Evolutionary conservation across 257 asterid species (phyloP), one percentile per base, ranked within the genome.

Genomic region (Ophiorrhiza pumila): DNA sequence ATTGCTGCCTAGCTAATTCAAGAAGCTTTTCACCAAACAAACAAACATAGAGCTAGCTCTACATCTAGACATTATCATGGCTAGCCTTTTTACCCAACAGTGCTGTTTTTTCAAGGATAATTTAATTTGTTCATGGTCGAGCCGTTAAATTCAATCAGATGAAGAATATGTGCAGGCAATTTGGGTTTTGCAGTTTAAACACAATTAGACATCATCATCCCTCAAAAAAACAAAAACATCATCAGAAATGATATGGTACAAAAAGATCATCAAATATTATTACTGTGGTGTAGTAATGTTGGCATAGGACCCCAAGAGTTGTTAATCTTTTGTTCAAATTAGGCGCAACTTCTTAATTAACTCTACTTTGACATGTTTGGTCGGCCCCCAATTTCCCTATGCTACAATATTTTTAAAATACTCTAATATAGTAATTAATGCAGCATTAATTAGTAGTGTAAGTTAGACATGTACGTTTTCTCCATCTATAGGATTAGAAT

Each of bases 401-500:
- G n/a, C n/a, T n/a, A n/a, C n/a, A n/a, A n/a, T n/a, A n/a, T n/a
- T n/a, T n/a, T n/a, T n/a, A n/a, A n/a, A n/a, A n/a, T n/a, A n/a
- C n/a, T n/a, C 17, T 37, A 63, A n/a, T 18, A 32, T 60, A 6
- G 15, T 15, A 58, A n/a, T 37, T 18, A 25, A 2, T 55, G 14
- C 4, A 49, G 55, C 6, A 13, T 13, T 20, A 37, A 7, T 22
- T 63, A 46, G 20, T 11, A 6, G 52, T n/a, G n/a, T 46, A 12
- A 11, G 66, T 34, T 34, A 17, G 22, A 17, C 0, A 23, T 62
- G 29, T 8, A 62, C 66, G n/a, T 60, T 60, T 60, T 34, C 45
- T 34, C 66, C 66, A 60, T 60, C 29, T 62, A 29, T n/a, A 31
- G 25, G 34, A 69, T 70, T 20, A 39, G 37, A 62, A 64, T 76